Base-by-base conservation (phyloP, 805 yeast genomes). In the Starmera caribaea region DNA sequence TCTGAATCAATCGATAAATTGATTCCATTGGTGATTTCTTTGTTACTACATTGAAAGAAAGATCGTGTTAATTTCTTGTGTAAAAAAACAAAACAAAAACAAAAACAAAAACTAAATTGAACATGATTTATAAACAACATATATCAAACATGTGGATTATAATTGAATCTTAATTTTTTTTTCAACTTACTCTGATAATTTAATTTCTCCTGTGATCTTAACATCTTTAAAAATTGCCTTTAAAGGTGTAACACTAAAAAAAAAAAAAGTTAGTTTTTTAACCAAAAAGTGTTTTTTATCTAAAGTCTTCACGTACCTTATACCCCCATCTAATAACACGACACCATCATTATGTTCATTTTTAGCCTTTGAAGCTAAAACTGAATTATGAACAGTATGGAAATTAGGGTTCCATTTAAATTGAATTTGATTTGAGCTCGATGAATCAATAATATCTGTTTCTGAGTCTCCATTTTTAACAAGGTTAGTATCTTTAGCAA, bases 361-460 rank as follows among this genome's bases (percentile, higher is more conserved):
- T 36, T 45, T 50, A 3, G 52, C 54, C 31, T 53, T 42, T 9
- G 69, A 63, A 12, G 53, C 62, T 15, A 58, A 50, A 12, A 76
- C 73, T 8, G 71, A 68, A 37, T 72, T 63, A 53, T 80, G 82
- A 12, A 83, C 87, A 17, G 68, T 61, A 34, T 71, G 73, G 59
- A 86, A 87, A 54, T 88, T 76, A 1, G 98, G 98, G 34, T 69
- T 68, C 98, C 98, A 90, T 44, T 64, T 65, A 60, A 78, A 92
- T 40, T 73, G 68, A 27, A 71, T 65, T 43, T 61, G 54, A 16
- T 73, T 63, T 16, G 61, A 56, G 21, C 64, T 62, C 4, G 68
- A 59, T 16, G 65, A 70, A 46, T 70, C 77, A 32, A 74, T 72
- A 39, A 76, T 73, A 44, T 73, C 79, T 3, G 52, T 53, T 6